These are phyloP conservation scores for Vitis vinifera DNA, from an alignment of 164 flowering plant species.

Conservation along the genomic window ASM3070453v1 NC_081807.1:11499501-11500000, in stretches of 20 bases:
- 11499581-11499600: constrained; percentile 14
- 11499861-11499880: constrained; percentile 15
- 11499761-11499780: constrained; percentile 15
- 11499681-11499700: constrained; percentile 14
- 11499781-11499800: constrained; percentile 16
- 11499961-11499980: constrained; percentile 29
- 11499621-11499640: constrained; percentile 15
- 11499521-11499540: too few relatives aligned
- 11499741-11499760: constrained; percentile 17
- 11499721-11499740: constrained; percentile 16
- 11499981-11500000: constrained; percentile 27
- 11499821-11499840: constrained; percentile 28
- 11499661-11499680: constrained; percentile 14
- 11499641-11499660: constrained; percentile 17
- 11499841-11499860: constrained; percentile 17
- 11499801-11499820: constrained; percentile 21
- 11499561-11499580: constrained; percentile 7
- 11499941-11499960: constrained; percentile 21
- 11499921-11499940: constrained; percentile 18
- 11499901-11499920: constrained; percentile 20
- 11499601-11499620: constrained; percentile 10
- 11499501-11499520: too few relatives aligned
- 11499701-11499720: constrained; percentile 17
- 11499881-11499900: constrained; percentile 26
- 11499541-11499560: too few relatives aligned